Evolutionary conservation across 129 eudicot species (phyloP).

Genomic region (Cynara cardunculus): DNA sequence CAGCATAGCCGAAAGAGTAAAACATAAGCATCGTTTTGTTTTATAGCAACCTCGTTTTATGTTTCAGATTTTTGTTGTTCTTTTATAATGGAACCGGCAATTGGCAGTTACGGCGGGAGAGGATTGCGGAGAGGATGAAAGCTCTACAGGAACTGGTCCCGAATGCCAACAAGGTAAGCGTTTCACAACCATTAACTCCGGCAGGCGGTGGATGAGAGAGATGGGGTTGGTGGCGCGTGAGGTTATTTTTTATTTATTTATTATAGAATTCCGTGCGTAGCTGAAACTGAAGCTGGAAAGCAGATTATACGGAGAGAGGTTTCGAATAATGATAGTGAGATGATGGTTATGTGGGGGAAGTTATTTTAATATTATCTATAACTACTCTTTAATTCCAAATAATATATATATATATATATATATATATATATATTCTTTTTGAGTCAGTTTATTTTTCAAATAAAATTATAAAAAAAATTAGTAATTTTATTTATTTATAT

Average conservation of each 20-base stretch:
- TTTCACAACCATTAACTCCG: neutral
- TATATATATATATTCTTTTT: too few species aligned
- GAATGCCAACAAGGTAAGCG: slow-evolving; percentile 71
- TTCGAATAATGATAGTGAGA: slow-evolving; percentile 23
- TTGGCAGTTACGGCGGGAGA: slow-evolving; percentile 80
- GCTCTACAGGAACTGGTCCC: slow-evolving; percentile 76
- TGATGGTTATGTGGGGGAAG: slow-evolving; percentile 16
- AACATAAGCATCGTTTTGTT: slow-evolving; percentile 18
- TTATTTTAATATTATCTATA: slow-evolving; percentile 18
- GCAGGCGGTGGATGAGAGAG: slow-evolving; percentile 5
- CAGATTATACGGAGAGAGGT: slow-evolving; percentile 39
- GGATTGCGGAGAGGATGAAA: slow-evolving; percentile 92
- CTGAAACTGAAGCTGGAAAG: slow-evolving; percentile 35
- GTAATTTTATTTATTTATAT: neutral
- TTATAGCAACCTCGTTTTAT: neutral
- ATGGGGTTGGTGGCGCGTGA: slow-evolving; percentile 20
- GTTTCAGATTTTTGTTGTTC: slow-evolving; percentile 5
- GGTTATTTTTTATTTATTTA: neutral
- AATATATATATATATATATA: too few species aligned
- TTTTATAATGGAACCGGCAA: neutral
- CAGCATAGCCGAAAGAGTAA: slow-evolving; percentile 81
- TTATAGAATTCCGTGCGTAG: slow-evolving; percentile 28
- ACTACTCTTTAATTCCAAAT: slow-evolving; percentile 1
- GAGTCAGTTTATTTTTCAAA: neutral
- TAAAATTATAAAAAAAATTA: too few species aligned